Evolutionary conservation across 345 rosid genomes (phyloP), one percentile per base, ranked within the genome.

Genomic region (Syzygium grande): DNA sequence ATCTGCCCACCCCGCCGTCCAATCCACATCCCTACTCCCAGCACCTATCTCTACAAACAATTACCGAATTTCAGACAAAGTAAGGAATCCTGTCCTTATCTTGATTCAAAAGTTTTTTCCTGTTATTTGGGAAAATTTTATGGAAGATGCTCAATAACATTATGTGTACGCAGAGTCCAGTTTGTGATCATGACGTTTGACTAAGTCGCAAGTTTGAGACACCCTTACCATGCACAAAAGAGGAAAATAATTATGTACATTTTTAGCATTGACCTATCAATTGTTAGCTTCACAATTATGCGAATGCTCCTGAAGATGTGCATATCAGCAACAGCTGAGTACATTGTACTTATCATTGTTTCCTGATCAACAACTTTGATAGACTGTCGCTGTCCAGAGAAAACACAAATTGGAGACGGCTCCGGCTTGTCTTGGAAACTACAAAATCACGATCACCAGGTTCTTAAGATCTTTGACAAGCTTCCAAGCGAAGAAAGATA

Each of bases 391-490:
- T 58, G 88, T 84, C 51, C 84, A 77, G 84, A 84, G 88, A 80
- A 90, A 84, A 87, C 52, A 87, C 84, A 86, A 77, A 73, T 1
- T 29, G 87, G 56, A 88, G 23, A 87, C 46, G 61, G 84, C 86
- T 80, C 92, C 94, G 4, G 34, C 58, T 53, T 94, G 94, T 88
- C 85, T 90, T 52, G 89, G 89, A 61, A 90, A 55, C 52, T 92
- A 89, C 91, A 89, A 85, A 86, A 84, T 80, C 56, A 43, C 86
- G 84, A 58, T 91, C 49, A 89, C 92, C 29, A 88, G 89, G 25
- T 90, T 92, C 85, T 84, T 91, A 27, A 68, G 83, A 87, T 89
- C 92, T 88, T 89, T 87, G 68, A 86, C 30, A 17, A 84, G 85
- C 43, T 52, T 86, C 65, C 85, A 88, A 85, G 85, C 88, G n/a